These are phyloP conservation scores for Spiraea crenata DNA, from an alignment of 331 rosid species.

Conservation along the genomic window DNA sequence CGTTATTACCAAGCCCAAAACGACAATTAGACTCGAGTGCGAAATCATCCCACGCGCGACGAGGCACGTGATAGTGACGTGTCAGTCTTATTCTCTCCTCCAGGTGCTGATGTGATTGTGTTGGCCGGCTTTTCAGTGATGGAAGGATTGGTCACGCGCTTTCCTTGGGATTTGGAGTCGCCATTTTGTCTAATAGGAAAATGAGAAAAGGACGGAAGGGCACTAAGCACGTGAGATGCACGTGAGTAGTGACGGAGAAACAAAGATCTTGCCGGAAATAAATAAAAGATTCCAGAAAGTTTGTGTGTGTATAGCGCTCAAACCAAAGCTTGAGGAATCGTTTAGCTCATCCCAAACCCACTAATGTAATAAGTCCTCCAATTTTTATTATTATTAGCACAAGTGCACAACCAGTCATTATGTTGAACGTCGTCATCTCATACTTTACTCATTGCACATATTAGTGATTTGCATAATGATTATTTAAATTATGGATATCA, in stretches of 20 bases:
- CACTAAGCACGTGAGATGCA: constrained; percentile 26
- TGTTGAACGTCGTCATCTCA: too few relatives aligned
- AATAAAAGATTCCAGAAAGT: not conserved
- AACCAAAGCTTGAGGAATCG: not conserved
- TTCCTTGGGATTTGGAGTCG: not conserved
- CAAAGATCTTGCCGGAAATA: constrained; percentile 20
- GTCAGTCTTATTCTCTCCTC: too few relatives aligned
- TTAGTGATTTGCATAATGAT: too few relatives aligned
- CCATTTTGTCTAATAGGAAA: not conserved
- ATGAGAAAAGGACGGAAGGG: not conserved
- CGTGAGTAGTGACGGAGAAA: constrained; percentile 22
- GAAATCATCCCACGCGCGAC: not conserved
- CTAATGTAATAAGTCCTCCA: not conserved
- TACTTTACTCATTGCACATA: too few relatives aligned
- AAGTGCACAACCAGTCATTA: too few relatives aligned
- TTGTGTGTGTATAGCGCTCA: not conserved
- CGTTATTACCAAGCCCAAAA: constrained; percentile 16
- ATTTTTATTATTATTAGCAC: too few relatives aligned
- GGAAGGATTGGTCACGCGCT: not conserved
- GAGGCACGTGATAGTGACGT: not conserved
- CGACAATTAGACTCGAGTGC: not conserved
- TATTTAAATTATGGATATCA: too few relatives aligned
- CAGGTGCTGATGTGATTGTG: not conserved
- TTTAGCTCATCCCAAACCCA: not conserved
- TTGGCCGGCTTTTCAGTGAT: not conserved